Evolutionary conservation across 1,284 basidiomycete genomes (phyloP).

Genomic region (Fomes fomentarius): DNA sequence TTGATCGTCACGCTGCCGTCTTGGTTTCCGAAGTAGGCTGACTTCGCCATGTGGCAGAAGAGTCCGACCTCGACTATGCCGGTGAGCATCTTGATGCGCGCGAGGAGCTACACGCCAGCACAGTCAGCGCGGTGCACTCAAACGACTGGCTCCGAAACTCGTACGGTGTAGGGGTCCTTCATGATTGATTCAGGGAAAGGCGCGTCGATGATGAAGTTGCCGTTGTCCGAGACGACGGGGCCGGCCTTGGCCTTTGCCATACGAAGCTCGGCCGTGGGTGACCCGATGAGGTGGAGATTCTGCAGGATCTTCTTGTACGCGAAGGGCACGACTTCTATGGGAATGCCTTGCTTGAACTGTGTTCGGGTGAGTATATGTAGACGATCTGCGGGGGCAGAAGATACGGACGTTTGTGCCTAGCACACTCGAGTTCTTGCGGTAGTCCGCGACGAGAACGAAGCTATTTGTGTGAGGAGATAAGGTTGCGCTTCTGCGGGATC

Average conservation of each 20-base stretch:
- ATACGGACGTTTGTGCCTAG: constrained; percentile 81
- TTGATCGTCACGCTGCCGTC: constrained; percentile 61
- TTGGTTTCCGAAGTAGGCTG: constrained; percentile 96
- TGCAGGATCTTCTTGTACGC: constrained; percentile 88
- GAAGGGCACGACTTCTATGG: constrained; percentile 96
- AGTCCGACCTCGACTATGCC: constrained; percentile 97
- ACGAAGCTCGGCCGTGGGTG: constrained; percentile 69
- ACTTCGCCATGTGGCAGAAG: constrained; percentile 92
- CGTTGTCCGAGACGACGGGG: constrained; percentile 95
- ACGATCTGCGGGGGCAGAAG: not conserved
- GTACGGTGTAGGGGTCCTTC: constrained; percentile 69
- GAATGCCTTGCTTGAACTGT: constrained; percentile 89
- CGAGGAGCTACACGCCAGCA: constrained; percentile 57
- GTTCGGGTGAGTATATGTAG: not conserved
- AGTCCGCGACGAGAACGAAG: constrained; percentile 95
- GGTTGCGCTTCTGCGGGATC: not conserved
- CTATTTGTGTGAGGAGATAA: constrained; percentile 38
- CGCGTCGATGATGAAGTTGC: constrained; percentile 94
- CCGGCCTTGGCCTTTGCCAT: constrained; percentile 90
- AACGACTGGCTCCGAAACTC: constrained; percentile 25
- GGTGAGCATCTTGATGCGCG: constrained; percentile 85
- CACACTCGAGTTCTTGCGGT: constrained; percentile 86
- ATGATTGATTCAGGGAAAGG: constrained; percentile 78
- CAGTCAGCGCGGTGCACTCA: not conserved
- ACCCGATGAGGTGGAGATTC: constrained; percentile 67